Base-by-base conservation (phyloP, 2,329 filamentous ascomycete genomes). In the Paraphoma chrysanthemicola region DNA sequence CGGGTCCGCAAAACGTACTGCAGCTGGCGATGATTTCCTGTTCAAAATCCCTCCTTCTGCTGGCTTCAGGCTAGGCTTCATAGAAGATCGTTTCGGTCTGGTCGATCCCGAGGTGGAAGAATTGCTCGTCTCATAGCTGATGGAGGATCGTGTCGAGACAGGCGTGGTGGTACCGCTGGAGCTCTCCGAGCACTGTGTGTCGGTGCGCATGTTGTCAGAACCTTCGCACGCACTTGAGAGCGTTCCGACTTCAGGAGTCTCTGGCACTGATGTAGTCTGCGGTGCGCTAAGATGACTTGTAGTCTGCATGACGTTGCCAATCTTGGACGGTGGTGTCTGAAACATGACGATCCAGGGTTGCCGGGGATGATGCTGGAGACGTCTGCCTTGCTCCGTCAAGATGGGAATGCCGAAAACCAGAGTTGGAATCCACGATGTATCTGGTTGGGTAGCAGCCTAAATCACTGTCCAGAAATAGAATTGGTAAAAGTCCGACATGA, bases 1-100 rank as follows among this genome's bases (percentile, higher is more conserved):
- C 50, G 67, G 62, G 11, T 70, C 62, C 17, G 60, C 51, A 30
- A 73, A 73, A 23, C 66, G 62, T 39, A 73, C 70, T 11, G 59
- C 62, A 6, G 68, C 55, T 18, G 64, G 63, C 28, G 63, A 62
- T 17, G 67, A 61, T 53, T 55, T 64, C 17, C 57, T 55, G 23
- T 55, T 60, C 9, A 56, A 39, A 14, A 52, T 51, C 8, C 44
- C 54, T 36, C 49, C 52, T 33, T 57, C 51, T 11, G 60, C 61
- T 16, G 56, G 47, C 39, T 67, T 71, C 6, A 71, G 46, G 16
- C 46, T 67, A 2, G 68, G 59, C 30, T 72, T 73, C 51, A 70
- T 53, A 7, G 56, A 63, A 10, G 61, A 67, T 11, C 59, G 56
- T 39, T 61, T 63, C 31, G 54, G 51, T 29, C 44, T 49, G 30